These are phyloP conservation scores for Podospora anserina DNA, from an alignment of 495 filamentous ascomycete species.

Conservation along the genomic window DNA sequence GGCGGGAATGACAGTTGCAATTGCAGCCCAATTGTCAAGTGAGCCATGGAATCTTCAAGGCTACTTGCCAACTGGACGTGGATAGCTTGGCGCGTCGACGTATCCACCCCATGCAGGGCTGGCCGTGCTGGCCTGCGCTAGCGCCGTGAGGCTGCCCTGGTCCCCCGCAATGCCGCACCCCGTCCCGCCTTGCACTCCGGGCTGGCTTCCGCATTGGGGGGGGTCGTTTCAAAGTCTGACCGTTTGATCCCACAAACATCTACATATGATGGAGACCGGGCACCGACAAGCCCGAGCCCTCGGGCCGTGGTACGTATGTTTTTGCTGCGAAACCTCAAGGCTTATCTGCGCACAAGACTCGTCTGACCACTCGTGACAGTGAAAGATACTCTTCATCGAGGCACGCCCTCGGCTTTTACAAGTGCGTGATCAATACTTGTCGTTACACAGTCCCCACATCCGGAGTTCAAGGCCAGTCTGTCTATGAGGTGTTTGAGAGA, in stretches of 20 bases:
- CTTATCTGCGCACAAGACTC: neutral
- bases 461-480: neutral
- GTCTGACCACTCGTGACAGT: conserved; percentile 12
- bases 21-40: neutral
- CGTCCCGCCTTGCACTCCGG: too few relatives aligned
- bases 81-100: neutral
- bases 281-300: conserved; percentile 16
- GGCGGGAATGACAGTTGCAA: neutral
- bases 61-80: neutral
- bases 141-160: neutral
- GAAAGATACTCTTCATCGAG: conserved; percentile 32
- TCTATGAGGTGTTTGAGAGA: conserved; percentile 20
- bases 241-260: too few relatives aligned
- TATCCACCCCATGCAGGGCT: neutral
- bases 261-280: neutral
- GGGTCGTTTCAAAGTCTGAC: too few relatives aligned
- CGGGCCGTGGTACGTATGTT: conserved; percentile 19
- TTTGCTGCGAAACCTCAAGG: neutral
- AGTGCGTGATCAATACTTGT: conserved; percentile 34
- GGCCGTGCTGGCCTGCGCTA: neutral
- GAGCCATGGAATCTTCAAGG: neutral
- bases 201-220: too few relatives aligned
- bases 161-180: neutral
- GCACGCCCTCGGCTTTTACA: conserved; percentile 33
- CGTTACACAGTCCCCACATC: conserved; percentile 27